These are phyloP conservation scores for Yamadazyma kanchanaburiensis DNA, from an alignment of 1,139 yeast species.

Conservation along the genomic window DNA sequence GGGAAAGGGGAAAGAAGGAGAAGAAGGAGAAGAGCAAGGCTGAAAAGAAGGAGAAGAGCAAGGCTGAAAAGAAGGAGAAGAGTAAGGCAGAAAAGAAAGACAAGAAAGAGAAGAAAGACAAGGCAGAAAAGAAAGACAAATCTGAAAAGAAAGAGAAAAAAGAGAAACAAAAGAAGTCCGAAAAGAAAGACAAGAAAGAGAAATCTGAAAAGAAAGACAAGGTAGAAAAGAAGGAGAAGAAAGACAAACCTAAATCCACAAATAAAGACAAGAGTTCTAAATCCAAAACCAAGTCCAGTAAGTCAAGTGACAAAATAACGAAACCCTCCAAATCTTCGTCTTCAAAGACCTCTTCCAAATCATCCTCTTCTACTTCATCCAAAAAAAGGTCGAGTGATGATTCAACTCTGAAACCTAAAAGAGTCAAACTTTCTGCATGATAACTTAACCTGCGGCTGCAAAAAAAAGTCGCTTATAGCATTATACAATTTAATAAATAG, in stretches of 20 bases:
- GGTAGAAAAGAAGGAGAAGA: conserved; percentile 8
- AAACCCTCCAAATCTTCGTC: no score
- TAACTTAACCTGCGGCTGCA: no score
- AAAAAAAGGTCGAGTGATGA: no score
- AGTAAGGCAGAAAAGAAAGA: conserved; percentile 16
- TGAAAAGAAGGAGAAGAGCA: conserved; percentile 17
- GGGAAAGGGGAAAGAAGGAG: conserved; percentile 6
- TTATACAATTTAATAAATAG: no score
- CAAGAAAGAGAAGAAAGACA: conserved; percentile 18
- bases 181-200: conserved; percentile 14
- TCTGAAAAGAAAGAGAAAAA: conserved; percentile 13
- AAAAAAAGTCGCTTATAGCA: no score
- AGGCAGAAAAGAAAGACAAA: conserved; percentile 15
- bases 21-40: conserved; percentile 13
- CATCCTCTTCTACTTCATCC: no score
- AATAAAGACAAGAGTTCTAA: no score
- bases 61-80: conserved; percentile 14
- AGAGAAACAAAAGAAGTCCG: conserved; percentile 12
- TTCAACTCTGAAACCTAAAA: no score
- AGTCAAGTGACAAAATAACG: no score
- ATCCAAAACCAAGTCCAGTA: no score
- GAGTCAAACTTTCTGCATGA: no score
- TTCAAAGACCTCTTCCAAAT: no score
- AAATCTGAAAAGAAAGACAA: conserved; percentile 12
- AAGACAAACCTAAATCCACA: conserved; percentile 12